Evolutionary conservation across 2,329 filamentous ascomycete species (phyloP).

Genomic region (Xylaria sp.): DNA sequence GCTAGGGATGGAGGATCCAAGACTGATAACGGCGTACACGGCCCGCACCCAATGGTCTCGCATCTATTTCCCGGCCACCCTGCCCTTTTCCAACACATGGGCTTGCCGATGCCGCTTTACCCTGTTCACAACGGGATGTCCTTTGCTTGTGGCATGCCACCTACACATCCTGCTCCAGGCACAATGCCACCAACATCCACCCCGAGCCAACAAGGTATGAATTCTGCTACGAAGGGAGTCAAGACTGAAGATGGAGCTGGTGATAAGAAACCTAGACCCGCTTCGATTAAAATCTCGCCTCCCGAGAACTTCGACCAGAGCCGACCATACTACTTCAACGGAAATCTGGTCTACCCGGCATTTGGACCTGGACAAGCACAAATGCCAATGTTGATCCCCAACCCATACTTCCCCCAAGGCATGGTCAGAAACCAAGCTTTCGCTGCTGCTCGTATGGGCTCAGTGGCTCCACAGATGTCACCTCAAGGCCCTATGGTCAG

Average conservation of each 20-base stretch:
- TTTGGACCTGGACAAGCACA: constrained; percentile 21
- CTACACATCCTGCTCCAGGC: constrained; percentile 13
- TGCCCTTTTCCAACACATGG: constrained; percentile 31
- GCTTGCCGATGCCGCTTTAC: constrained; percentile 35
- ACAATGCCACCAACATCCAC: constrained; percentile 12
- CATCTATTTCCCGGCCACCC: constrained; percentile 24
- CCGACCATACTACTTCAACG: constrained; percentile 49
- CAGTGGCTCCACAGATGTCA: constrained; percentile 17
- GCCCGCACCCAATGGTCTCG: constrained; percentile 23
- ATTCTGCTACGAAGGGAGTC: constrained; percentile 8
- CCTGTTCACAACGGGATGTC: constrained; percentile 28
- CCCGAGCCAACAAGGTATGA: constrained; percentile 17
- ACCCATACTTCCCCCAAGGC: constrained; percentile 26
- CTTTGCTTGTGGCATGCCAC: constrained; percentile 27
- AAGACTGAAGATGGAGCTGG: constrained; percentile 28
- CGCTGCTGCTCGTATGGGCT: constrained; percentile 17
- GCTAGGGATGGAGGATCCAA: constrained; percentile 25
- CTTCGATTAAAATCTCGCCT: constrained; percentile 41
- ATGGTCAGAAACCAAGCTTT: constrained; percentile 24
- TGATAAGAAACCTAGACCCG: constrained; percentile 36
- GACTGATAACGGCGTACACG: constrained; percentile 8
- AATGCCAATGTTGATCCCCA: constrained; percentile 26
- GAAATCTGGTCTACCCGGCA: constrained; percentile 47
- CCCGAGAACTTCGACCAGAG: constrained; percentile 51
- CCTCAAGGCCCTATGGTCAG: constrained; percentile 17